Evolutionary conservation across 768 basidiomycete genomes (phyloP).

Genomic region (Podaxis sp.): DNA sequence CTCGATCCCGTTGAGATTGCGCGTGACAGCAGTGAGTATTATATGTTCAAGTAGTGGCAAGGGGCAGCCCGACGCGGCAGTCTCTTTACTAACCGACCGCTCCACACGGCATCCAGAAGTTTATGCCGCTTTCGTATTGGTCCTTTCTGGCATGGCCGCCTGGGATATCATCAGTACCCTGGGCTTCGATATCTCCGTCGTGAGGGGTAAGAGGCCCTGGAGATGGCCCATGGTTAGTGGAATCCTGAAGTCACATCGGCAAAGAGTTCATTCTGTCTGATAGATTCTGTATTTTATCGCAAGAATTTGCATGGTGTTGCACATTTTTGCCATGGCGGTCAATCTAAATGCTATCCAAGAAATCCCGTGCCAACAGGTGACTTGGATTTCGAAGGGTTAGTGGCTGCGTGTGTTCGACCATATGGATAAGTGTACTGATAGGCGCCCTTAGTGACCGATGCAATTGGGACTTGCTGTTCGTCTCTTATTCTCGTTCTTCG

Average conservation of each 20-base stretch:
- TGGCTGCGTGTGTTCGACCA: not conserved
- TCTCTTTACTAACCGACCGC: not conserved
- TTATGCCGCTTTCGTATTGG: constrained; percentile 29
- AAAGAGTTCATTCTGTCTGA: not conserved
- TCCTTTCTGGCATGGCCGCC: constrained; percentile 29
- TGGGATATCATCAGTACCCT: constrained; percentile 31
- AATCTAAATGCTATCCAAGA: constrained; percentile 31
- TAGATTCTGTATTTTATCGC: constrained; percentile 30
- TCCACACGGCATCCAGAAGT: constrained; percentile 20
- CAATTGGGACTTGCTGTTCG: constrained; percentile 30
- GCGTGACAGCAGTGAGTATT: constrained; percentile 25
- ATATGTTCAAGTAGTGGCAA: not conserved
- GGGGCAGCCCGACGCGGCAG: not conserved
- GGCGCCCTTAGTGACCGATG: constrained; percentile 26
- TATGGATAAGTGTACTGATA: not conserved
- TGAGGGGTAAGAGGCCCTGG: constrained; percentile 27
- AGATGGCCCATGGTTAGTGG: constrained; percentile 32
- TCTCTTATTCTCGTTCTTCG: constrained; percentile 32
- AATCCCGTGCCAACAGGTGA: constrained; percentile 31
- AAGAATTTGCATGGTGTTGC: constrained; percentile 31
- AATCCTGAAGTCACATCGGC: not conserved
- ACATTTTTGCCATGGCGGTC: constrained; percentile 31
- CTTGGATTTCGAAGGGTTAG: constrained; percentile 32
- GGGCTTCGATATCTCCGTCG: constrained; percentile 30
- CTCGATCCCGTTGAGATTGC: constrained; percentile 27